Base-by-base conservation (phyloP, 2,329 filamentous ascomycete species). In the Sporothrix inflata region DNA sequence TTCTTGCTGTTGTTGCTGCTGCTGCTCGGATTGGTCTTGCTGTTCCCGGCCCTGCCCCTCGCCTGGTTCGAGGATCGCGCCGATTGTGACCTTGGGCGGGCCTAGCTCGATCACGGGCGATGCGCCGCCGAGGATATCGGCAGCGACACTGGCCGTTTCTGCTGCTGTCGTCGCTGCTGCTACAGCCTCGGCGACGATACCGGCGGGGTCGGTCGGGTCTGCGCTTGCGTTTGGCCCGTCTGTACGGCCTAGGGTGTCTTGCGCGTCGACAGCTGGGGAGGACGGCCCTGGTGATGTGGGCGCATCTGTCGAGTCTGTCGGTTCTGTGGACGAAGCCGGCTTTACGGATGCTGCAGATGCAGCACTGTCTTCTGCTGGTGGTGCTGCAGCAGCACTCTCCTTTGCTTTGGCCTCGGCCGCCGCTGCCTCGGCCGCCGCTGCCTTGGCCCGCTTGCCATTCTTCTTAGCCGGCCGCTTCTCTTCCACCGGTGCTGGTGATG, bases 331-430 rank as follows among this genome's bases (percentile, higher is more conserved):
- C 21, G 67, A 14, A 16, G 34, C 30, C 9, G 7, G 40, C 14
- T 47, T 81, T 83, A 68, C 60, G 38, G 42, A n/a, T 14, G 19
- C n/a, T 30, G 61, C 8, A 30, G n/a, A 16, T 21, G 42, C 16
- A 16, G 30, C n/a, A n/a, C n/a, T n/a, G n/a, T n/a, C n/a, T n/a
- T n/a, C 21, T 53, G 53, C 16, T 30, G 71, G 7, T 21, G 21
- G n/a, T 61, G 53, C 21, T 19, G 24, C 19, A 7, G 27, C 49
- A 4, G n/a, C 21, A 9, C 24, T 30, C 24, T 27, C 51, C 45
- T 51, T 51, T 6, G 51, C 42, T 38, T 53, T 71, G 40, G 30
- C 38, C n/a, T 38, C 49, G 11, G 27, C n/a, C 11, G 16, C 34
- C 5, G 38, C 61, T 11, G 38, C 40, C 65, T 40, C 69, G 63